A percentile compares a stretch with the other conserved stretches of the same genome.
Evolutionary conservation across 2,329 filamentous ascomycete species (phyloP).

Genomic region (Coniosporium tulheliwenetii): DNA sequence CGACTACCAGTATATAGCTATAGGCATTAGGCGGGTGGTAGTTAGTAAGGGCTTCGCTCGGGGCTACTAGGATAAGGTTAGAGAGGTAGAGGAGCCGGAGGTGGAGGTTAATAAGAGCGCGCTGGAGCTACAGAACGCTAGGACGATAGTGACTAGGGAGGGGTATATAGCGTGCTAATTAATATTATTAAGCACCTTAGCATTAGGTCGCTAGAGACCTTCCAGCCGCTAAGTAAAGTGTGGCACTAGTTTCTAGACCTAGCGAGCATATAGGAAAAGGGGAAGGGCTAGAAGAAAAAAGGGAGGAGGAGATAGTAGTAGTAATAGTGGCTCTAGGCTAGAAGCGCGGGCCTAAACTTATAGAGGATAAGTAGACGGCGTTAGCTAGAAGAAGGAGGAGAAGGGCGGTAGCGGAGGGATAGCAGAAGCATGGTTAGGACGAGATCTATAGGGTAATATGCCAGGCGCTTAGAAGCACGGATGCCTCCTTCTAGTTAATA

Average conservation of each 20-base stretch:
- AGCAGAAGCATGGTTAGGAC: background rate
- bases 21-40: background rate
- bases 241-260: background rate
- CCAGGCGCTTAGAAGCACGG: background rate
- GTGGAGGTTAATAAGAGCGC: background rate
- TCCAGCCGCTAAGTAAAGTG: background rate
- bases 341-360: background rate
- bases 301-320: too few species aligned
- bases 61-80: conserved; percentile 1
- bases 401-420: background rate
- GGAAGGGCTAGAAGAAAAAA: background rate
- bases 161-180: background rate
- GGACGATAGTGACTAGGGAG: background rate
- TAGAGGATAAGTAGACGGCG: background rate
- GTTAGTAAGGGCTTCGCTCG: conserved; percentile 1
- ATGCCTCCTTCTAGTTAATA: background rate
- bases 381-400: background rate
- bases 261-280: background rate
- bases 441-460: background rate
- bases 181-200: background rate
- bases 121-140: background rate
- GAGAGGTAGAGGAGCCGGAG: conserved; percentile 1
- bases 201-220: background rate
- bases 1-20: background rate
- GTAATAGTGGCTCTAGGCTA: too few species aligned